A percentile compares a stretch with the other conserved stretches of the same genome.
phyloP scores from a whole-genome alignment of 306 rosid genomes.

The Prunus dulcis region DNA sequence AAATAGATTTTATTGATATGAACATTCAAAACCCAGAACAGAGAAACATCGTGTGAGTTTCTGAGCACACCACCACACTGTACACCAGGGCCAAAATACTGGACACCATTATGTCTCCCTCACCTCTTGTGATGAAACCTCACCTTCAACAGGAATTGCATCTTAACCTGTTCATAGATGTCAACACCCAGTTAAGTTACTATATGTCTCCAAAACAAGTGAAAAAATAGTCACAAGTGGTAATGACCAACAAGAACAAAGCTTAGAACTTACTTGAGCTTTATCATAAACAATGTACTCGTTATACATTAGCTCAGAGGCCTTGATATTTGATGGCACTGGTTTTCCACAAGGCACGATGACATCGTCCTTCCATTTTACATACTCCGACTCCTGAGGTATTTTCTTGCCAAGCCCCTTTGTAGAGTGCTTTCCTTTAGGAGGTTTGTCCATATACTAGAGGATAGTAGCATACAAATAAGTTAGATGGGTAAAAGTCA shows the following conservation, averaged over 20 bases:
- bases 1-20: slow-evolving; percentile 45
- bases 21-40: not conserved
- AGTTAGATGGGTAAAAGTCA: not conserved
- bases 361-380: slow-evolving; percentile 72
- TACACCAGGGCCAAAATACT: slow-evolving; percentile 27
- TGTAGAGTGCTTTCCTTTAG: slow-evolving; percentile 86
- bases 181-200: not conserved
- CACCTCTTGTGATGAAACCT: slow-evolving; percentile 82
- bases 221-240: not conserved
- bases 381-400: slow-evolving; percentile 57
- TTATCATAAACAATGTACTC: slow-evolving; percentile 89
- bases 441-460: slow-evolving; percentile 91
- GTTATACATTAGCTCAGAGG: slow-evolving; percentile 88
- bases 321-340: slow-evolving; percentile 59
- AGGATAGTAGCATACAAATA: slow-evolving; percentile 16
- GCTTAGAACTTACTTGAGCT: slow-evolving; percentile 70
- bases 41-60: slow-evolving; percentile 20
- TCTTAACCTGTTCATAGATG: slow-evolving; percentile 61
- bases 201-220: not conserved
- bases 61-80: slow-evolving; percentile 23
- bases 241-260: slow-evolving; percentile 8
- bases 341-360: slow-evolving; percentile 94
- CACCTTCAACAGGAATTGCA: slow-evolving; percentile 94
- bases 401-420: slow-evolving; percentile 89
- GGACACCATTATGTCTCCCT: slow-evolving; percentile 28